Conservation (phyloP, 805 yeast species). For the Wickerhamiella alocasiicola region DNA sequence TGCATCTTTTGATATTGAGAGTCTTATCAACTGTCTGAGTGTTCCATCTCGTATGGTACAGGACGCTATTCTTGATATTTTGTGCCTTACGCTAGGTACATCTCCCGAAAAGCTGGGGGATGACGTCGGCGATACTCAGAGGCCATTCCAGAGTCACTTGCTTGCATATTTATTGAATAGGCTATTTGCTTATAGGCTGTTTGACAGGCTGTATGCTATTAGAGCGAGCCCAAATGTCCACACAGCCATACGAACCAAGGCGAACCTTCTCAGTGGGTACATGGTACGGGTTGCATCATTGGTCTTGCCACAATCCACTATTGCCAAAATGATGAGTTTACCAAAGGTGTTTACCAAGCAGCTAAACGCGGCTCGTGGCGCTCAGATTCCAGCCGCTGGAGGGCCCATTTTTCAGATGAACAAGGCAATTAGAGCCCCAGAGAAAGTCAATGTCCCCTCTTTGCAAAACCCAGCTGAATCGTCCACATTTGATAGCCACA, state of each 20-base stretch:
- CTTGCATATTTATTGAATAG: slow-evolving; percentile 47
- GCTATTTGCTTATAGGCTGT: slow-evolving; percentile 43
- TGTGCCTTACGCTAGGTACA: slow-evolving; percentile 50
- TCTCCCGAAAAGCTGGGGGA: slow-evolving; percentile 34
- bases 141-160: slow-evolving; percentile 41
- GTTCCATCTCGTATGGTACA: slow-evolving; percentile 34
- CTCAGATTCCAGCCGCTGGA: slow-evolving; percentile 7
- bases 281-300: slow-evolving; percentile 41
- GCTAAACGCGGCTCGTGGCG: not conserved
- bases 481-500: not conserved
- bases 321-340: slow-evolving; percentile 17
- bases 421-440: slow-evolving; percentile 8
- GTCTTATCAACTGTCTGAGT: slow-evolving; percentile 18
- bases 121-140: slow-evolving; percentile 21
- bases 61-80: slow-evolving; percentile 54
- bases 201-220: slow-evolving; percentile 32
- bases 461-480: slow-evolving; percentile 5
- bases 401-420: slow-evolving; percentile 12
- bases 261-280: slow-evolving; percentile 53
- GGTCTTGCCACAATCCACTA: slow-evolving; percentile 40
- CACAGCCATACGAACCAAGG: slow-evolving; percentile 40
- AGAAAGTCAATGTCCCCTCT: not conserved
- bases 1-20: slow-evolving; percentile 47
- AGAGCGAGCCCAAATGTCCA: slow-evolving; percentile 29
- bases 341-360: not conserved